These are phyloP conservation scores for Crithidia expoeki DNA, from an alignment of 208 protist genomes.

Conservation along the genomic window DNA sequence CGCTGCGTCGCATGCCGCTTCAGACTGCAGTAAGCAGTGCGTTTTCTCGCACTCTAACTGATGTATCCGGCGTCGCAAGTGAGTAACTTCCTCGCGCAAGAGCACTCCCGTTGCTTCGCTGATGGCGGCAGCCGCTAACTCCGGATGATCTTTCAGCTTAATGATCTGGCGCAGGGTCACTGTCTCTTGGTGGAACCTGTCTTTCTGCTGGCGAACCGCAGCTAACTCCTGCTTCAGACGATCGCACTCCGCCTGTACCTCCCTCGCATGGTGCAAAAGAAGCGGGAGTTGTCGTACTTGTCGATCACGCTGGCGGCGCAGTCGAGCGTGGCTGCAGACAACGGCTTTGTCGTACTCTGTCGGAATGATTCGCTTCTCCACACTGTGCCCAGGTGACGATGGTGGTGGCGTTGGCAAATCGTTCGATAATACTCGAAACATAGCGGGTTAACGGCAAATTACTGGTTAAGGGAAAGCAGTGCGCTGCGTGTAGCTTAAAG, in stretches of 20 bases:
- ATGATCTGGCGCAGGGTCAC: constrained; percentile 47
- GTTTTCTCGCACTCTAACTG: constrained; percentile 34
- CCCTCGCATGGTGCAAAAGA: constrained; percentile 37
- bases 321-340: constrained; percentile 1
- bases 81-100: constrained; percentile 42
- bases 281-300: constrained; percentile 39
- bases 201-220: constrained; percentile 31
- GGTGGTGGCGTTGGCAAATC: background rate
- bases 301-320: constrained; percentile 30
- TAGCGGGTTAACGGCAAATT: too few relatives aligned
- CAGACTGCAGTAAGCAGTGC: constrained; percentile 40
- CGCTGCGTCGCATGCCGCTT: constrained; percentile 49
- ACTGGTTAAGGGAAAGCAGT: too few relatives aligned
- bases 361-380: background rate
- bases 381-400: background rate
- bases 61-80: constrained; percentile 34
- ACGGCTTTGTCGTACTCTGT: constrained; percentile 1
- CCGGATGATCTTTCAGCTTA: constrained; percentile 42
- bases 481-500: too few relatives aligned
- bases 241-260: constrained; percentile 28
- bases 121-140: constrained; percentile 34
- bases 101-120: constrained; percentile 22
- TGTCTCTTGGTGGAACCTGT: constrained; percentile 49
- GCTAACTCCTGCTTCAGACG: constrained; percentile 45
- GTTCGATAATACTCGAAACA: too few relatives aligned